phyloP scores from a whole-genome alignment of 2,329 filamentous ascomycete species.

The Penicillium sp. region DNA sequence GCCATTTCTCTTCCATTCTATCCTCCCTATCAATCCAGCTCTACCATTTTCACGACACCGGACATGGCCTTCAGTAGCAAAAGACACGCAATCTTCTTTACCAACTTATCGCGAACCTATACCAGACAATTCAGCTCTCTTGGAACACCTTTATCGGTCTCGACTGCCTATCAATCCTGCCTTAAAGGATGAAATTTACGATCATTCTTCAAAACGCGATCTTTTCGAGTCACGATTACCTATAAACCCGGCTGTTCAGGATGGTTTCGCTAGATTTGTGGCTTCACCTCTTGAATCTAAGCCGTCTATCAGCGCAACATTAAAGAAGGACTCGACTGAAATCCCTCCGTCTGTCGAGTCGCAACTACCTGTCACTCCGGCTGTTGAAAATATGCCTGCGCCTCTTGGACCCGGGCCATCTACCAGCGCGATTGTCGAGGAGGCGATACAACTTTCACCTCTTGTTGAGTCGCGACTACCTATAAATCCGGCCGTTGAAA shows the following conservation, averaged over 20 bases:
- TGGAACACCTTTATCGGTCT: background rate
- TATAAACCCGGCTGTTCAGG: background rate
- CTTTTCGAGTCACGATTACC: background rate
- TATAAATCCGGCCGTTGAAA: conserved; percentile 5
- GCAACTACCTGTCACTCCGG: background rate
- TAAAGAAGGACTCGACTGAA: background rate
- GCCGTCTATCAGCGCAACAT: background rate
- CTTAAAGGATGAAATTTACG: background rate
- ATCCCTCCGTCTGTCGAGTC: background rate
- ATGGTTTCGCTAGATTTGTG: background rate
- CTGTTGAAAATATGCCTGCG: background rate
- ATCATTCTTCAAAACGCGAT: background rate
- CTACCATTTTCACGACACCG: conserved; percentile 8
- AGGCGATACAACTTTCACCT: background rate
- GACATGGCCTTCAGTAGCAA: conserved; percentile 3
- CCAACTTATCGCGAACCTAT: background rate
- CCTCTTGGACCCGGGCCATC: background rate
- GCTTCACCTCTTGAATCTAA: background rate
- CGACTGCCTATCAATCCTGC: background rate
- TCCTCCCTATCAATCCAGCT: conserved; percentile 36
- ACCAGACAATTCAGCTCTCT: background rate
- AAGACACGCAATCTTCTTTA: background rate
- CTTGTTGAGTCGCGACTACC: conserved; percentile 14
- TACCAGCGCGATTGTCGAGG: background rate
- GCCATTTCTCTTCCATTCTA: conserved; percentile 30